phyloP scores from a whole-genome alignment of 2,329 filamentous ascomycete genomes.

The Davidsoniella eucalypti region DNA sequence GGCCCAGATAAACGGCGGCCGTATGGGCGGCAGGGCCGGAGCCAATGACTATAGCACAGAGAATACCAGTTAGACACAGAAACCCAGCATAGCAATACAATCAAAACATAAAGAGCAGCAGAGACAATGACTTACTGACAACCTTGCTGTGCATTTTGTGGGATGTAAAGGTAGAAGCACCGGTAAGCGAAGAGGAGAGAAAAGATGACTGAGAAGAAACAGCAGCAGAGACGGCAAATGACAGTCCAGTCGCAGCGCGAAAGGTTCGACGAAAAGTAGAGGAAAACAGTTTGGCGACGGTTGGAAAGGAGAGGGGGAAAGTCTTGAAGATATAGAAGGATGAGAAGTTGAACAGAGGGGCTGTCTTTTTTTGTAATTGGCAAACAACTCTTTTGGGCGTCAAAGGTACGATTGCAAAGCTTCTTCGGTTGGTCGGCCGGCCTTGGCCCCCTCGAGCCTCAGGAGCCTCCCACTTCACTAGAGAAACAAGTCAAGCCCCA shows the following conservation, averaged over 20 bases:
- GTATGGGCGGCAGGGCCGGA: conserved; percentile 97
- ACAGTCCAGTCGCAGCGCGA: conserved; percentile 56
- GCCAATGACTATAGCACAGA: conserved; percentile 47
- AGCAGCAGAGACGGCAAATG: conserved; percentile 51
- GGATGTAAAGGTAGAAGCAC: background rate
- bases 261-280: conserved; percentile 61
- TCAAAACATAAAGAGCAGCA: background rate
- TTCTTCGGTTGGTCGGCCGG: too few relatives aligned
- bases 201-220: conserved; percentile 9
- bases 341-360: background rate
- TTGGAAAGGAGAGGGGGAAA: background rate
- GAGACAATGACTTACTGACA: conserved; percentile 48
- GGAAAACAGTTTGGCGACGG: conserved; percentile 78
- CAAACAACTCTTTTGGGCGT: too few relatives aligned
- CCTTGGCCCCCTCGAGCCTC: too few relatives aligned
- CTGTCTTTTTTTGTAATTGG: background rate
- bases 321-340: background rate
- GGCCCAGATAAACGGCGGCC: conserved; percentile 86
- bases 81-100: background rate
- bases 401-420: too few relatives aligned
- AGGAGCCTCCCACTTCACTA: background rate
- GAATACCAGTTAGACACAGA: background rate
- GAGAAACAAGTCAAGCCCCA: background rate
- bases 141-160: conserved; percentile 74
- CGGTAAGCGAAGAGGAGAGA: background rate